A percentile compares a stretch with the other conserved stretches of the same genome.
These are phyloP conservation scores for Holtermannia corniformis DNA, from an alignment of 768 basidiomycete species.

Conservation along the genomic window DNA sequence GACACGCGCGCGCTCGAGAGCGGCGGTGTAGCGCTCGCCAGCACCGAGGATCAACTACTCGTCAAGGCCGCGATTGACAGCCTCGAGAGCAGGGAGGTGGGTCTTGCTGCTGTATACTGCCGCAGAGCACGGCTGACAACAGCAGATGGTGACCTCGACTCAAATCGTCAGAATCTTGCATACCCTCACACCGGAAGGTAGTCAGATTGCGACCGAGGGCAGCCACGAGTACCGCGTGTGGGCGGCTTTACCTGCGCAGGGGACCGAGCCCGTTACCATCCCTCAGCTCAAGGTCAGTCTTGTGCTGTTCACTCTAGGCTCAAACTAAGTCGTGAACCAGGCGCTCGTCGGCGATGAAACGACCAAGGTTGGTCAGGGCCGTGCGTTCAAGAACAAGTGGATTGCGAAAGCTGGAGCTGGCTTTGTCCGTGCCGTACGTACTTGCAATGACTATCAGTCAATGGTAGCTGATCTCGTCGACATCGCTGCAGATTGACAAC, in stretches of 20 bases:
- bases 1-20: constrained; percentile 38
- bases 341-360: constrained; percentile 69
- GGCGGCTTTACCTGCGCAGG: constrained; percentile 65
- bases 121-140: too few relatives aligned
- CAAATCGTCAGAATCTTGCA: constrained; percentile 63
- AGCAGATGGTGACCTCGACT: constrained; percentile 29
- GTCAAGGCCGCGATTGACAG: constrained; percentile 90
- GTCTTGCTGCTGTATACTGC: constrained; percentile 8
- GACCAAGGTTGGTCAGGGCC: constrained; percentile 85
- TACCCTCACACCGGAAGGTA: constrained; percentile 71
- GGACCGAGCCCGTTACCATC: constrained; percentile 57
- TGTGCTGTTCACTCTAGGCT: too few relatives aligned
- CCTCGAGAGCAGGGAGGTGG: constrained; percentile 70
- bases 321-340: constrained; percentile 16
- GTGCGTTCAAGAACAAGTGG: constrained; percentile 97
- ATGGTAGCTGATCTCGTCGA: neutral
- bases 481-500: constrained; percentile 47
- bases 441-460: neutral
- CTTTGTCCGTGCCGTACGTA: constrained; percentile 74
- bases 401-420: constrained; percentile 78
- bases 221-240: constrained; percentile 96
- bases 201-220: constrained; percentile 64
- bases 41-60: constrained; percentile 52
- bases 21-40: constrained; percentile 16
- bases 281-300: constrained; percentile 55